phyloP scores from a whole-genome alignment of 352 stramenopile species.

The Pythium pyrilobum region DNA sequence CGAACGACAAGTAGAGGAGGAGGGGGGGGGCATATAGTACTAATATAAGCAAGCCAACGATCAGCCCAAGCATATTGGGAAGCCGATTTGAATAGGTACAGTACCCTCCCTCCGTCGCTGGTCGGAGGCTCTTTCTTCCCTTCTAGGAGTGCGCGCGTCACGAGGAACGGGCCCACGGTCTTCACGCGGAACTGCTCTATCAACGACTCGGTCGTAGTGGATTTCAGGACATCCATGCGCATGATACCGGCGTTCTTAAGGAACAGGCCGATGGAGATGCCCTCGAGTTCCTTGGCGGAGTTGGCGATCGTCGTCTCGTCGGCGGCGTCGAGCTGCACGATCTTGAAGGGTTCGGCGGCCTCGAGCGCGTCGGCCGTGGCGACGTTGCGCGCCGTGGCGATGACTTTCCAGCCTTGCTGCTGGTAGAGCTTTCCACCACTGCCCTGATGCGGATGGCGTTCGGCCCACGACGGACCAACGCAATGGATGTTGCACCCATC shows the following conservation, averaged over 20 bases:
- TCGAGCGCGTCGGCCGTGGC: constrained; percentile 4
- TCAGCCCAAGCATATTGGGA: too few relatives aligned
- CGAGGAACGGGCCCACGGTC: constrained; percentile 42
- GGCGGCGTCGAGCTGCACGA: constrained; percentile 35
- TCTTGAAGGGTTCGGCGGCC: constrained; percentile 22
- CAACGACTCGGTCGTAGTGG: constrained; percentile 32
- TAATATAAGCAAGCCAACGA: too few relatives aligned
- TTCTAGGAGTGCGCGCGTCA: constrained; percentile 40
- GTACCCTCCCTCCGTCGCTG: too few relatives aligned
- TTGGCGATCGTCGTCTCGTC: constrained; percentile 33
- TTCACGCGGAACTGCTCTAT: constrained; percentile 61
- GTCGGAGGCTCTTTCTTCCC: too few relatives aligned
- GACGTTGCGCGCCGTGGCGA: constrained; percentile 13
- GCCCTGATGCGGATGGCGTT: too few relatives aligned
- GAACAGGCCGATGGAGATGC: constrained; percentile 40
- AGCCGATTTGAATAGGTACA: too few relatives aligned
- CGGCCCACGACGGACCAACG: too few relatives aligned
- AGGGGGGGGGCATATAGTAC: background rate
- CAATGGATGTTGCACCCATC: too few relatives aligned
- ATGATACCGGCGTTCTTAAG: constrained; percentile 60
- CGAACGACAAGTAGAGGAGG: background rate
- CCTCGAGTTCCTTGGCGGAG: constrained; percentile 27
- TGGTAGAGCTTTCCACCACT: constrained; percentile 26
- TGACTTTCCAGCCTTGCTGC: constrained; percentile 17
- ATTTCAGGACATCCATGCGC: constrained; percentile 15